These are phyloP conservation scores for Whalleya microplaca DNA, from an alignment of 2,329 filamentous ascomycete genomes.

Conservation along the genomic window DNA sequence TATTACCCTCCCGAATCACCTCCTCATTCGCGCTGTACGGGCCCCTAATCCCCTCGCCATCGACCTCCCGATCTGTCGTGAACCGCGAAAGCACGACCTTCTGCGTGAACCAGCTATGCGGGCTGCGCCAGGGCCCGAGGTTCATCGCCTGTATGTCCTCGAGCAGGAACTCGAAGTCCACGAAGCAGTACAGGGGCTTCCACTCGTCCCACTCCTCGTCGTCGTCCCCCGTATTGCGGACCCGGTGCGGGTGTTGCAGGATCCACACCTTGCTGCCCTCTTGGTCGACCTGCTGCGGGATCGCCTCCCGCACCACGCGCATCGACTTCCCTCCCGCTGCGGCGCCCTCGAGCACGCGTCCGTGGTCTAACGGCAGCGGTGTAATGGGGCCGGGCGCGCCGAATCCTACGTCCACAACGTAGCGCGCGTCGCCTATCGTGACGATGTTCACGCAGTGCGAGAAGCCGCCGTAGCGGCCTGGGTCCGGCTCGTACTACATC, in stretches of 20 bases:
- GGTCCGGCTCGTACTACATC: conserved; percentile 6
- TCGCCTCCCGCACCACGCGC: conserved; percentile 28
- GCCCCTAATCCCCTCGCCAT: conserved; percentile 33
- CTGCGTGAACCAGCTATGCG: conserved; percentile 41
- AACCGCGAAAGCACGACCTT: conserved; percentile 43
- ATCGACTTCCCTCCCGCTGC: conserved; percentile 18
- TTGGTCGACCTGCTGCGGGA: conserved; percentile 30
- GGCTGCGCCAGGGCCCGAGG: conserved; percentile 39
- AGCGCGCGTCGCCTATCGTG: conserved; percentile 16
- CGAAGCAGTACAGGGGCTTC: conserved; percentile 50
- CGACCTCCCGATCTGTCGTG: conserved; percentile 39
- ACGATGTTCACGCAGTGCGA: conserved; percentile 36
- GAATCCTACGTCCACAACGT: conserved; percentile 32
- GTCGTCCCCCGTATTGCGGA: conserved; percentile 15
- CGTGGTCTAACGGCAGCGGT: conserved; percentile 20
- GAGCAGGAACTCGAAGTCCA: conserved; percentile 45
- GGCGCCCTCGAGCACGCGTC: neutral
- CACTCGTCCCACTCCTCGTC: conserved; percentile 34
- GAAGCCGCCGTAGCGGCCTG: conserved; percentile 27
- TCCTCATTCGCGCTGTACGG: conserved; percentile 41
- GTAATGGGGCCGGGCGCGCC: conserved; percentile 27
- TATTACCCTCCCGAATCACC: conserved; percentile 39
- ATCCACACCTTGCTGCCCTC: conserved; percentile 26
- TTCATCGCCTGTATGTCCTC: conserved; percentile 46
- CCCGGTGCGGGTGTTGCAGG: conserved; percentile 27